A percentile compares a stretch with the other conserved stretches of the same genome.
phyloP scores from a whole-genome alignment of 176 grass and related monocot genomes.

The Aegilops longissima region DNA sequence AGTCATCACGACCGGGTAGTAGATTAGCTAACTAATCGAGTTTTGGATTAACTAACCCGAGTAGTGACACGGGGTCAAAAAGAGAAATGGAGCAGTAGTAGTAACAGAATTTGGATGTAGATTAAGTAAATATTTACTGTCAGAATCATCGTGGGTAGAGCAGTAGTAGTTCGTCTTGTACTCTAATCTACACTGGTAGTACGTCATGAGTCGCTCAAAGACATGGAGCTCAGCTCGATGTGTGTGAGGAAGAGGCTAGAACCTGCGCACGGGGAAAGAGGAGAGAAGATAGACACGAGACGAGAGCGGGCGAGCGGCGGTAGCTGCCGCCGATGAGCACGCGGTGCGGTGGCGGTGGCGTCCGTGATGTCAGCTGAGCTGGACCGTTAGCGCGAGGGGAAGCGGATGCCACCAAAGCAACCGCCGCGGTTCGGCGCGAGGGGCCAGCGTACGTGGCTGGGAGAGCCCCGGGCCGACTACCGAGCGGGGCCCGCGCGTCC shows the following conservation, averaged over 20 bases:
- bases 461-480: too few relatives aligned
- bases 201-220: background rate
- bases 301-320: background rate
- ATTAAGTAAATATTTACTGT: background rate
- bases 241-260: background rate
- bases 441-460: background rate
- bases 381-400: background rate
- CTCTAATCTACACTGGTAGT: background rate
- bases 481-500: background rate
- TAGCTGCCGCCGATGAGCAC: background rate
- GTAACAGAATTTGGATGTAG: background rate
- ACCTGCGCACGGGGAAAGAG: background rate
- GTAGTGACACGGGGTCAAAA: background rate
- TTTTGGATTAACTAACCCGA: background rate
- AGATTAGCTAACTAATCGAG: too few relatives aligned
- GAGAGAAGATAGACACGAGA: constrained; percentile 6
- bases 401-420: background rate
- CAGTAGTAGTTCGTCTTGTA: background rate
- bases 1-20: background rate
- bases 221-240: background rate
- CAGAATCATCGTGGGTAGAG: background rate
- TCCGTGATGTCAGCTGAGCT: constrained; percentile 20
- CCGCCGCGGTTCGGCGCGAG: background rate
- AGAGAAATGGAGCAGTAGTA: background rate
- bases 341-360: background rate